Evolutionary conservation across 768 basidiomycete genomes (phyloP).

Genomic region (Psilocybe cyanescens): DNA sequence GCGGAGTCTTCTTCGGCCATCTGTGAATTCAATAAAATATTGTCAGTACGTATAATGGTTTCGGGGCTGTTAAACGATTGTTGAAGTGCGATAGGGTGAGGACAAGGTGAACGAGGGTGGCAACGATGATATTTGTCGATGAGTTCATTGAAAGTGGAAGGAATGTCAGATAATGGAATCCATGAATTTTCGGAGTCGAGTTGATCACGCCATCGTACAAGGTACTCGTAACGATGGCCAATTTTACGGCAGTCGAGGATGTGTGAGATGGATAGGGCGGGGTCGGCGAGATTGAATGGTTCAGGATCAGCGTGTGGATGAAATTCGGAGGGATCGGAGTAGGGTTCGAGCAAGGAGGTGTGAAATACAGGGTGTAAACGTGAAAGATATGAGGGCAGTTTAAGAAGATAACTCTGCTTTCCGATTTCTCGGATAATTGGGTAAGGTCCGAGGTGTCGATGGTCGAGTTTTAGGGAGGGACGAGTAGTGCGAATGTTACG

Average conservation of each 20-base stretch:
- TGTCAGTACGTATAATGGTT: background rate
- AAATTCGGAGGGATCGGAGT: constrained; percentile 34
- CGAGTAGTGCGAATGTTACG: constrained; percentile 44
- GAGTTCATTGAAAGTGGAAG: constrained; percentile 28
- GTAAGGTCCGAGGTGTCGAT: constrained; percentile 27
- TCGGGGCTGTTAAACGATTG: background rate
- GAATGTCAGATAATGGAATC: constrained; percentile 39
- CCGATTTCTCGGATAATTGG: constrained; percentile 18
- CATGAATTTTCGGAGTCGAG: constrained; percentile 35
- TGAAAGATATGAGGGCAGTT: constrained; percentile 34
- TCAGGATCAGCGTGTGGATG: constrained; percentile 28
- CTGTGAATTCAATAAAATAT: background rate
- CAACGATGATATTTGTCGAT: constrained; percentile 2
- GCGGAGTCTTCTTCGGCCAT: background rate
- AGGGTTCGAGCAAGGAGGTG: constrained; percentile 37
- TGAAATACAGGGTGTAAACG: constrained; percentile 44
- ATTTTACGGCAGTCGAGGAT: constrained; percentile 36
- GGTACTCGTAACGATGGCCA: constrained; percentile 39
- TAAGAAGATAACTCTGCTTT: constrained; percentile 29
- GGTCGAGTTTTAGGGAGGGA: constrained; percentile 42
- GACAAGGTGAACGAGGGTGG: background rate
- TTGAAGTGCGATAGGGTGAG: background rate
- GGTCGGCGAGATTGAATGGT: constrained; percentile 25
- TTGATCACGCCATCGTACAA: constrained; percentile 30
- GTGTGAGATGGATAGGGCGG: constrained; percentile 21